phyloP scores from a whole-genome alignment of 768 basidiomycete genomes.

The Lentinula lateritia region DNA sequence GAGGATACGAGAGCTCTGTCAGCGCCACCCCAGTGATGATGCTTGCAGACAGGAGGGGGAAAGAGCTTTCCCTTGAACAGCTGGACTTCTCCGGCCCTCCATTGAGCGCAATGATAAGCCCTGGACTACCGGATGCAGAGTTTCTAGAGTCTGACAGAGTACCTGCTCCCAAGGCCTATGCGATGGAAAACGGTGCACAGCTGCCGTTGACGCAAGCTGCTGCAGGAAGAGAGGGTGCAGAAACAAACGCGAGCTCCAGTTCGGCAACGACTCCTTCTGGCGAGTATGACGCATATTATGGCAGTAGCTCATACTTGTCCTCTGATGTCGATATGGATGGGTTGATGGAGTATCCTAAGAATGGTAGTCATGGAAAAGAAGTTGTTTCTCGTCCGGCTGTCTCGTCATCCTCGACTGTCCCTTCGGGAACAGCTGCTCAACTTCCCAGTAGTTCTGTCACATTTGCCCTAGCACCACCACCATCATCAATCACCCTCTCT shows the following conservation, averaged over 20 bases:
- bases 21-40: constrained; percentile 48
- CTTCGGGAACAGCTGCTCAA: background rate
- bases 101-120: constrained; percentile 17
- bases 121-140: constrained; percentile 20
- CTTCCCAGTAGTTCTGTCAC: background rate
- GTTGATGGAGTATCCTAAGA: background rate
- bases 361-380: background rate
- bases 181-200: constrained; percentile 41
- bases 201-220: constrained; percentile 32
- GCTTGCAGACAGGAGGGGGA: constrained; percentile 31
- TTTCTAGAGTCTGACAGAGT: constrained; percentile 11
- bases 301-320: constrained; percentile 29
- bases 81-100: constrained; percentile 61
- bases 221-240: constrained; percentile 11
- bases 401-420: background rate
- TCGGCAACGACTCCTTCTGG: background rate
- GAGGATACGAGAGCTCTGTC: constrained; percentile 37
- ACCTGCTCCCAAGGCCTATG: constrained; percentile 15
- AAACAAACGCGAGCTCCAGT: background rate
- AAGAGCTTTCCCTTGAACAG: constrained; percentile 43
- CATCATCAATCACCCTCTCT: constrained; percentile 5
- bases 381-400: background rate
- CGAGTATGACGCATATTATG: background rate
- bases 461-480: background rate
- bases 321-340: constrained; percentile 35